These are phyloP conservation scores for Sanghuangporus weigelae DNA, from an alignment of 1,284 basidiomycete genomes.

Conservation along the genomic window DNA sequence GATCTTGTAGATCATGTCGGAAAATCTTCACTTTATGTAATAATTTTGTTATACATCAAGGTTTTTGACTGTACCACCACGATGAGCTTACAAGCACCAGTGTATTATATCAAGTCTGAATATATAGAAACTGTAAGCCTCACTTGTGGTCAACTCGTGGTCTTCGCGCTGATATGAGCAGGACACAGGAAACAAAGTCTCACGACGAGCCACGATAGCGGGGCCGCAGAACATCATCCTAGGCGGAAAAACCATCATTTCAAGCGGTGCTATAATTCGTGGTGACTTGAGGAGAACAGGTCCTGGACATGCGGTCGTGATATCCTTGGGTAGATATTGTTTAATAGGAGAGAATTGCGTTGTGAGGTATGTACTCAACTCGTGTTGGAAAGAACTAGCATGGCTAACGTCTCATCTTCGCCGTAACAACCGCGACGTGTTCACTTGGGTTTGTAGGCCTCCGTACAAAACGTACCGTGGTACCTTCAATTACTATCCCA, in stretches of 20 bases:
- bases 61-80: too few relatives aligned
- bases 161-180: constrained; percentile 24
- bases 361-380: constrained; percentile 57
- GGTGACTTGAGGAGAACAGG: constrained; percentile 84
- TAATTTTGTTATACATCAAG: too few relatives aligned
- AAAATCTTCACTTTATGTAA: too few relatives aligned
- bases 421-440: not conserved
- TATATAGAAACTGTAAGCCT: constrained; percentile 28
- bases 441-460: constrained; percentile 40
- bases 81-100: constrained; percentile 17
- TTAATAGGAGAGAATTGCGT: constrained; percentile 85
- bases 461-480: constrained; percentile 89
- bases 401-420: too few relatives aligned
- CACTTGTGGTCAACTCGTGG: not conserved
- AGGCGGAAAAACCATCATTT: constrained; percentile 95
- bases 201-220: constrained; percentile 86
- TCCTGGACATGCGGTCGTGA: constrained; percentile 86
- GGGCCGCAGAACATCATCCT: constrained; percentile 97
- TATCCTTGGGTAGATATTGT: constrained; percentile 91
- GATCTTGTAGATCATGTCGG: too few relatives aligned
- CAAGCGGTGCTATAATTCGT: constrained; percentile 81
- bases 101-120: constrained; percentile 26
- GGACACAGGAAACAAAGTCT: constrained; percentile 91
- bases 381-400: too few relatives aligned
- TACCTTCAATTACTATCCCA: constrained; percentile 96